phyloP scores from a whole-genome alignment of 1,284 basidiomycete species.

The Cryptococcus jaspeensis region DNA sequence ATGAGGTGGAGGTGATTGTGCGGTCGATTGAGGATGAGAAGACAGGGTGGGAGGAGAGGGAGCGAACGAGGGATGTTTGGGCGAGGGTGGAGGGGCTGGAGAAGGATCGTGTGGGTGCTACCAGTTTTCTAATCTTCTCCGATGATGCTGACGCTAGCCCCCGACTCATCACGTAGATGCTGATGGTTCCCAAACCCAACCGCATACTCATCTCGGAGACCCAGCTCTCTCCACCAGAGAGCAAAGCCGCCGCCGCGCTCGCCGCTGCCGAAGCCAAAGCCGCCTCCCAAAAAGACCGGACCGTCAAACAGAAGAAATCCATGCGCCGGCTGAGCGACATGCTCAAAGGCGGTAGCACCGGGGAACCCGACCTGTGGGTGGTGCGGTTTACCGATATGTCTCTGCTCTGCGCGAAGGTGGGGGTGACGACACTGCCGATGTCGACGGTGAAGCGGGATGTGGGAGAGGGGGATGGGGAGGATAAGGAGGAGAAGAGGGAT shows the following conservation, averaged over 20 bases:
- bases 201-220: slow-evolving; percentile 83
- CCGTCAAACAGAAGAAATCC: slow-evolving; percentile 64
- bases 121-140: background rate
- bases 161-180: slow-evolving; percentile 34
- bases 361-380: slow-evolving; percentile 87
- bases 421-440: slow-evolving; percentile 81
- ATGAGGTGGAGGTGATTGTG: slow-evolving; percentile 93
- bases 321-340: slow-evolving; percentile 78
- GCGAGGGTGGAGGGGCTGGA: slow-evolving; percentile 94
- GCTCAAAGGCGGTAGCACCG: slow-evolving; percentile 43
- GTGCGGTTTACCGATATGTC: slow-evolving; percentile 92
- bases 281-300: background rate
- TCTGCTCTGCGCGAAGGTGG: slow-evolving; percentile 82
- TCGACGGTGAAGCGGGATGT: slow-evolving; percentile 52
- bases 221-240: slow-evolving; percentile 52
- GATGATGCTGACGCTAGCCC: slow-evolving; percentile 1
- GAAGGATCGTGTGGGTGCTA: slow-evolving; percentile 62
- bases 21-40: slow-evolving; percentile 97
- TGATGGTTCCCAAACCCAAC: slow-evolving; percentile 85
- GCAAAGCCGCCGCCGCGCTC: slow-evolving; percentile 30
- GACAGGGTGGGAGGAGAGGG: slow-evolving; percentile 89
- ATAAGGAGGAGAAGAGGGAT: slow-evolving; percentile 26
- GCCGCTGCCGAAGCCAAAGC: slow-evolving; percentile 53
- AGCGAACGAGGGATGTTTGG: slow-evolving; percentile 89
- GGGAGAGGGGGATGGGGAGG: slow-evolving; percentile 52